phyloP scores from a whole-genome alignment of 225 moss, liverwort and hornwort genomes.

The Anthoceros angustus region DNA sequence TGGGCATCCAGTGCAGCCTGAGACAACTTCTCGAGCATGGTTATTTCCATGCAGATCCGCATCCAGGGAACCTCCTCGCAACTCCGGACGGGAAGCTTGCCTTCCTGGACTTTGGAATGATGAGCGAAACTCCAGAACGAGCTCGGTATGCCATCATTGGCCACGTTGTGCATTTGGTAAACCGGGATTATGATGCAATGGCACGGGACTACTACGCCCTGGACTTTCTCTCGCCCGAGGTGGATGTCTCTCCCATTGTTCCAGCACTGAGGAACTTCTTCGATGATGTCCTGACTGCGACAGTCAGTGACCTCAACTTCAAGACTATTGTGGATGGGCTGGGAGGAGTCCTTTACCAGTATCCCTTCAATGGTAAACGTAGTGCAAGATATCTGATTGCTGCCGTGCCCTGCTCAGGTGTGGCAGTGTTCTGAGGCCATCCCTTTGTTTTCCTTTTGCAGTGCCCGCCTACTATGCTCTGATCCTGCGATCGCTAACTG shows the following conservation, averaged over 20 bases:
- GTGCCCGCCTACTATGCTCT: constrained; percentile 98
- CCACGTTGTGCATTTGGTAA: constrained; percentile 90
- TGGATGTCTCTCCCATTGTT: constrained; percentile 83
- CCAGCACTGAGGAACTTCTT: constrained; percentile 77
- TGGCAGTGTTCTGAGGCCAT: too few species aligned
- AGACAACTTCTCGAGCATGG: constrained; percentile 85
- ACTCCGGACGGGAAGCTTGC: constrained; percentile 89
- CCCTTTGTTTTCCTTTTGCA: constrained; percentile 23
- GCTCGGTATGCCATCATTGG: constrained; percentile 90
- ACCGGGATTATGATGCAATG: constrained; percentile 92
- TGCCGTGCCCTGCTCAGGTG: neutral
- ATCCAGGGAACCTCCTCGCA: constrained; percentile 93
- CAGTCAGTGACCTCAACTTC: constrained; percentile 87
- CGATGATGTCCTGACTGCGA: constrained; percentile 75
- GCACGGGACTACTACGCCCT: constrained; percentile 84
- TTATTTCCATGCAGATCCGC: constrained; percentile 90
- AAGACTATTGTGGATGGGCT: constrained; percentile 91
- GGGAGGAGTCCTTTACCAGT: constrained; percentile 79
- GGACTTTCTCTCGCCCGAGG: constrained; percentile 59
- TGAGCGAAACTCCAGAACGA: constrained; percentile 87
- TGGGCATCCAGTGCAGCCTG: constrained; percentile 88
- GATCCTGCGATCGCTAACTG: constrained; percentile 84
- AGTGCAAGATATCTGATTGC: neutral
- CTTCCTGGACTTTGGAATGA: constrained; percentile 98
- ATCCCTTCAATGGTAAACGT: constrained; percentile 65